Evolutionary conservation across 495 filamentous ascomycete genomes (phyloP).

Genomic region (Hyphodiscus hymeniophilus): DNA sequence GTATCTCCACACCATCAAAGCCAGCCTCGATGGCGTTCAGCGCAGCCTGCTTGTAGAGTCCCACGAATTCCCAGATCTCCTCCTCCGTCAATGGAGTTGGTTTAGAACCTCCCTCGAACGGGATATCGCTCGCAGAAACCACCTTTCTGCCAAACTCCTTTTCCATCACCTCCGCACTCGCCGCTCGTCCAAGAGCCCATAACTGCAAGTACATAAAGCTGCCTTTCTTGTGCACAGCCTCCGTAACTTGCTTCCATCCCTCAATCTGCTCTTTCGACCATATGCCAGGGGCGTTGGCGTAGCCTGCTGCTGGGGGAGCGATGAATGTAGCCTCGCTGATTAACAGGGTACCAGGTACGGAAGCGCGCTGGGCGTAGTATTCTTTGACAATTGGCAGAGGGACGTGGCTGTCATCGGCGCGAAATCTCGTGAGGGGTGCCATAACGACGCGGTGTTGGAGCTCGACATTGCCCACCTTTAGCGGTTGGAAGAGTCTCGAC

Average conservation of each 20-base stretch:
- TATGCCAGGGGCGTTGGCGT: conserved; percentile 54
- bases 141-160: conserved; percentile 29
- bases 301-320: conserved; percentile 42
- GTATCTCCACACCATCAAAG: conserved; percentile 72
- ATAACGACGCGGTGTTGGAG: conserved; percentile 36
- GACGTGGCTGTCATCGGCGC: conserved; percentile 33
- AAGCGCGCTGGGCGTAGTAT: conserved; percentile 57
- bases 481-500: conserved; percentile 31
- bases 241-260: conserved; percentile 54
- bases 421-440: conserved; percentile 42
- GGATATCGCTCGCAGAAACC: conserved; percentile 39
- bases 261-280: conserved; percentile 50
- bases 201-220: conserved; percentile 59
- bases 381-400: conserved; percentile 39
- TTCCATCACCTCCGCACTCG: conserved; percentile 31
- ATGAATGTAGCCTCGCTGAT: conserved; percentile 62
- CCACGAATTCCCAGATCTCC: conserved; percentile 50
- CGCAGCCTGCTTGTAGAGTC: conserved; percentile 52
- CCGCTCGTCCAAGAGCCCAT: conserved; percentile 58
- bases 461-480: conserved; percentile 28
- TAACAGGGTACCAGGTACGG: conserved; percentile 50
- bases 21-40: conserved; percentile 57
- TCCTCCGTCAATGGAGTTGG: conserved; percentile 44
- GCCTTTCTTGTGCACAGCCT: conserved; percentile 57
- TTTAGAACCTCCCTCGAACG: conserved; percentile 23